A percentile compares a stretch with the other conserved stretches of the same genome.
These are phyloP conservation scores for Kitagawia praeruptora DNA, from an alignment of 129 eudicot genomes.

Conservation along the genomic window DNA sequence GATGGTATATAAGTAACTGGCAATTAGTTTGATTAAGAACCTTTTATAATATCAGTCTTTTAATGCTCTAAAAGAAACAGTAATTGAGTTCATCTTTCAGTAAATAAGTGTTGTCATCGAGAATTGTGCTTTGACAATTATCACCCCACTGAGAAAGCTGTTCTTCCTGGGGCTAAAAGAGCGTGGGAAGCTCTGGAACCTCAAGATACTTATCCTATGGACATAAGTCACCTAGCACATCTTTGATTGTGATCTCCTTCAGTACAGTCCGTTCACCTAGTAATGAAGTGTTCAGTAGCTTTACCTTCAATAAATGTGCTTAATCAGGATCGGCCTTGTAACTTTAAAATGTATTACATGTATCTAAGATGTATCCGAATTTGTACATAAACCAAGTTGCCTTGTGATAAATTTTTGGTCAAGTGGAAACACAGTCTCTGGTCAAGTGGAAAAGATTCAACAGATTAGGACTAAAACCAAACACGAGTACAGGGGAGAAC, in stretches of 20 bases:
- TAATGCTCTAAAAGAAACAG: too few species aligned
- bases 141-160: too few species aligned
- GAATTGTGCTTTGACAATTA: too few species aligned
- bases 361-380: neutral
- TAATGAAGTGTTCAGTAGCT: neutral
- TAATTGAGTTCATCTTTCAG: too few species aligned
- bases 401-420: neutral
- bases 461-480: neutral
- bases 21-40: too few species aligned
- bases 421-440: neutral
- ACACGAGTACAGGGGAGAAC: neutral
- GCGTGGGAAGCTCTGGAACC: too few species aligned
- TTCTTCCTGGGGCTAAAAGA: too few species aligned
- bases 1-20: too few species aligned
- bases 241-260: neutral
- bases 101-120: too few species aligned
- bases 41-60: too few species aligned
- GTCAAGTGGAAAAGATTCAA: neutral
- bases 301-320: neutral
- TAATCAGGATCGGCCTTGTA: neutral
- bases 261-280: neutral
- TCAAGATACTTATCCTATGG: conserved; percentile 5
- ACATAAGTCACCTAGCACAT: neutral
- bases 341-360: neutral
- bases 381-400: neutral